Evolutionary conservation across 2,329 filamentous ascomycete species (phyloP).

Genomic region (Dactylellina drechsleri): DNA sequence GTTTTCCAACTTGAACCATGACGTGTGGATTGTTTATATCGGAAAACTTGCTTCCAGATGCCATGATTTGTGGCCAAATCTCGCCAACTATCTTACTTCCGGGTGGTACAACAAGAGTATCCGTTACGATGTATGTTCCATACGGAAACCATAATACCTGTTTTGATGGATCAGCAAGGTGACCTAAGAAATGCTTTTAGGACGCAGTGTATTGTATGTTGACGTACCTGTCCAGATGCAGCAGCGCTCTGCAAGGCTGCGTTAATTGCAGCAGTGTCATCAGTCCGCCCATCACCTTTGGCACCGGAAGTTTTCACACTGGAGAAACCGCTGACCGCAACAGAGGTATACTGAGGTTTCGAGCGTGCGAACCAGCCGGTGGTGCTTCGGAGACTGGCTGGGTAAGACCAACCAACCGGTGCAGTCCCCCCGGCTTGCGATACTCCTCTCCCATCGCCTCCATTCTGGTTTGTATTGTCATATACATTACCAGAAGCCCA

Average conservation of each 20-base stretch:
- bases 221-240: conserved; percentile 57
- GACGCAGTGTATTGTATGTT: no score
- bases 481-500: conserved; percentile 86
- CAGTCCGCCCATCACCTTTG: conserved; percentile 84
- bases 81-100: conserved; percentile 70
- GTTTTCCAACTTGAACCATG: conserved; percentile 71
- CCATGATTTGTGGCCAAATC: conserved; percentile 69
- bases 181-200: no score
- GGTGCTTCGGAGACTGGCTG: conserved; percentile 67
- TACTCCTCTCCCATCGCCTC: conserved; percentile 60
- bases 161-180: no score
- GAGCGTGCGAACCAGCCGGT: conserved; percentile 78
- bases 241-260: conserved; percentile 72
- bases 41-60: conserved; percentile 68
- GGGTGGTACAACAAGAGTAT: conserved; percentile 64
- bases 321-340: conserved; percentile 75
- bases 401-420: conserved; percentile 56
- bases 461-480: conserved; percentile 65
- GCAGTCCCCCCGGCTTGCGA: conserved; percentile 67
- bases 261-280: conserved; percentile 90
- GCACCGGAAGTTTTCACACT: conserved; percentile 83
- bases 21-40: conserved; percentile 70
- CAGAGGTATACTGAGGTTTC: conserved; percentile 90
- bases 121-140: conserved; percentile 76
- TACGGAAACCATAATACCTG: conserved; percentile 77